A percentile compares a stretch with the other conserved stretches of the same genome.
Evolutionary conservation across 1,284 basidiomycete genomes (phyloP).

Genomic region (Bondarzewia mesenterica): DNA sequence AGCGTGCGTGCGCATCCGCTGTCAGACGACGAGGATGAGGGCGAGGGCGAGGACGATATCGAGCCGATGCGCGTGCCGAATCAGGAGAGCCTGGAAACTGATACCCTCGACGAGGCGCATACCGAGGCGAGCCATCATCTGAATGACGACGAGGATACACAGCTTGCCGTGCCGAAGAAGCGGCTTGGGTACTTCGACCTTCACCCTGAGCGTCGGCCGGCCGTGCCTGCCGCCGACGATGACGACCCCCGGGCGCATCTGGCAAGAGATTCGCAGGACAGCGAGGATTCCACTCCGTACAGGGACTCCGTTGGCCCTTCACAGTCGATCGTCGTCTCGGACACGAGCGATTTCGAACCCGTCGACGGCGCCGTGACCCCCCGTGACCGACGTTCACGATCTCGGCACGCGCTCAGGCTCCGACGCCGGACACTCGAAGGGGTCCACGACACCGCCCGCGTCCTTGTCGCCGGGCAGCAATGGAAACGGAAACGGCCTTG

Average conservation of each 20-base stretch:
- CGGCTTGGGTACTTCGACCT: conserved; percentile 64
- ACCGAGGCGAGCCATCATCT: conserved; percentile 16
- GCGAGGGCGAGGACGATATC: conserved; percentile 18
- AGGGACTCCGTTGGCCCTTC: conserved; percentile 1
- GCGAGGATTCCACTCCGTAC: conserved; percentile 15
- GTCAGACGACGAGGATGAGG: conserved; percentile 26
- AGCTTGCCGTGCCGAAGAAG: conserved; percentile 7
- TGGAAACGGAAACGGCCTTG: neutral
- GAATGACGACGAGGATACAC: conserved; percentile 14
- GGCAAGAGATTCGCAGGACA: conserved; percentile 18
- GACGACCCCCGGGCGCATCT: conserved; percentile 14
- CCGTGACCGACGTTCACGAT: conserved; percentile 9
- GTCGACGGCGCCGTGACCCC: neutral
- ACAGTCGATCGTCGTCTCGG: neutral
- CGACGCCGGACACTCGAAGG: conserved; percentile 15
- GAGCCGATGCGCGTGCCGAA: conserved; percentile 3
- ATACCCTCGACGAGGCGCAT: conserved; percentile 7
- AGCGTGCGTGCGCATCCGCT: conserved; percentile 48
- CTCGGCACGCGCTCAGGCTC: neutral
- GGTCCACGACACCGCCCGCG: conserved; percentile 21
- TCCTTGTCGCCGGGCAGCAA: neutral
- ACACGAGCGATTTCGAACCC: conserved; percentile 1
- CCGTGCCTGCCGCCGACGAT: neutral
- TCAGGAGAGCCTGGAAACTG: conserved; percentile 7
- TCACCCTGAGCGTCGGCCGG: conserved; percentile 43